Evolutionary conservation across 306 rosid species (phyloP), one percentile per base, ranked within the genome.

Genomic region (Purshia tridentata): DNA sequence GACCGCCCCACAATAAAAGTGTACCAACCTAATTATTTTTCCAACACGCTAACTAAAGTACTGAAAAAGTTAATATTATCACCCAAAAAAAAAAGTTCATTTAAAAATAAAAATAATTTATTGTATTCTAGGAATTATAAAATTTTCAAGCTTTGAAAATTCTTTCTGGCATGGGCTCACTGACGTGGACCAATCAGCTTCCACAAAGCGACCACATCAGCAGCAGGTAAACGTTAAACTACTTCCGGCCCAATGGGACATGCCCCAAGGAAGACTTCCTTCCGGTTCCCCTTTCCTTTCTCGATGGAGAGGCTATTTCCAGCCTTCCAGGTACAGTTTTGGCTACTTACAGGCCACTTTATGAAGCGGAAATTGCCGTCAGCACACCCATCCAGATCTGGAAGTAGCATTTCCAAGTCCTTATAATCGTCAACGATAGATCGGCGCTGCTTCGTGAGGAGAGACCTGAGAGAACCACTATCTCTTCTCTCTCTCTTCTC

Each of bases 371-470:
- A 29, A 29, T 29, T 29, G 35, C 35, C 35, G 35, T 29, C 35
- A 1, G 35, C 35, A 29, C 35, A 20, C 16, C 8, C 6, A 19
- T 55, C 39, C 18, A 10, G 6, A 20, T 23, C 39, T 47, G 68
- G 58, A 52, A 72, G 37, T 47, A 72, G 77, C 41, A 61, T 48
- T 22, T n/a, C 40, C 19, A 15, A 6, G 29, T 37, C 61, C 19
- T 9, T 37, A 10, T 10, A 11, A 42, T 13, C 42, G 9, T 44
- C 61, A 40, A 61, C 48, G 1, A 57, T 57, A 14, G 54, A n/a
- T 8, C 4, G 10, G 6, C 18, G n/a, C 53, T 9, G 6, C 16
- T 9, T 69, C 40, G 22, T n/a, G 54, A 9, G 35, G 48, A 47
- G 40, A 56, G 75, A 54, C 8, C 65, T 3, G 16, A 55, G 65